Evolutionary conservation across 2,329 filamentous ascomycete species (phyloP), one percentile per base, ranked within the genome.

Genomic region (Alternaria arbusti): DNA sequence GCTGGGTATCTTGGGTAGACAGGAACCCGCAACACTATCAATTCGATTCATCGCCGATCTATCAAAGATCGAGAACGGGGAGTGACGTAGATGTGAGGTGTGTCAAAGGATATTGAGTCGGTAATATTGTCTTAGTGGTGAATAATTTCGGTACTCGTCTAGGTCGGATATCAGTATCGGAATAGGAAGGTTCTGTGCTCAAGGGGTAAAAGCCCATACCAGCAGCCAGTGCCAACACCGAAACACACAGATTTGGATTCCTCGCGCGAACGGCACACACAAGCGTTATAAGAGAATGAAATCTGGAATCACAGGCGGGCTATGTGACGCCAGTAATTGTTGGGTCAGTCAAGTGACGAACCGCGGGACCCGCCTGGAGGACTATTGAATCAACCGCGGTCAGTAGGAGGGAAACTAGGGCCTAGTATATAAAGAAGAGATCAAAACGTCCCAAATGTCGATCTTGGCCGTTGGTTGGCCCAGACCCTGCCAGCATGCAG

Each of bases 21-120:
- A 65, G 47, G 71, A 70, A 57, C 72, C 71, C 46, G 73, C 69
- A 65, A 75, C 76, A 64, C 76, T 79, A 64, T 79, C 76, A 54
- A 68, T 68, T 61, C 77, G 75, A 59, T 73, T 69, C 76, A 79
- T 79, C 66, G 63, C 71, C 55, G 67, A 66, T 68, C 61, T 70
- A 71, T 76, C 54, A 63, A 70, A 64, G 52, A 59, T 51, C 60
- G 57, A 62, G 60, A 59, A 63, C 54, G 54, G 54, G 59, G 60
- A 61, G 68, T 70, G 67, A 70, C 58, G 65, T 71, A 59, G 51
- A 63, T 46, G 44, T 43, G 52, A 64, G 61, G 32, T 30, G 36
- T 60, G 36, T 45, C 49, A 6, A 49, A 52, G 60, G 50, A 58
- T 67, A 66, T 67, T 70, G 63, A 64, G 47, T 67, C 62, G 69